Base-by-base conservation (phyloP, 495 filamentous ascomycete genomes). In the Annulohypoxylon bovei region DNA sequence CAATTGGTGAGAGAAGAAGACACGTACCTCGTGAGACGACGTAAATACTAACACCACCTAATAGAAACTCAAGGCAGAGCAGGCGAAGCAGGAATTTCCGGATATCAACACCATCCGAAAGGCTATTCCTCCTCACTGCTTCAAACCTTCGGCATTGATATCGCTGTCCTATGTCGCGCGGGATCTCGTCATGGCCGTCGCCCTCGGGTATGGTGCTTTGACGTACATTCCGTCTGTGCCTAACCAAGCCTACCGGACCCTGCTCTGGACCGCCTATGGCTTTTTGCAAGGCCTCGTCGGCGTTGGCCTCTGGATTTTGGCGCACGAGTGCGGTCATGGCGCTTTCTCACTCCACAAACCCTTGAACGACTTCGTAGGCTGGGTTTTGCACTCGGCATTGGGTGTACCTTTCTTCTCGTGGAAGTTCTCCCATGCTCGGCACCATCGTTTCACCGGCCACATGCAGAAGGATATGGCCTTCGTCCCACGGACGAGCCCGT, bases 351-450 rank as follows among this genome's bases (percentile, higher is more conserved):
- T 83, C 4, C 85, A 82, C 70, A 84, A 86, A 67, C 76, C 39
- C 27, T 78, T 92, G 33, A 93, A 93, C 69, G 86, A 90, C 67
- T 84, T 86, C 63, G 85, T 91, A 62, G 90, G 90, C 27, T 89
- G 88, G 86, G 79, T 89, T 61, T 76, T 82, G 47, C 90, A 93
- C 74, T 92, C 89, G 0, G 77, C 84, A 25, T 81, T 92, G 9
- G 81, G 90, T 66, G 89, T 92, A 4, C 90, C 90, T 0, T 93
- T 89, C 80, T 91, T 90, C 80, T 91, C 88, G 27, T 93, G 90
- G 90, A 88, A 91, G 80, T 88, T 91, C 75, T 90, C 88, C 58
- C 90, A 93, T 67, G 86, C 86, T 70, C 88, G 89, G 64, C 90
- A 93, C 78, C 90, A 93, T 82, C 91, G 86, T 59, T 84, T 84